These are phyloP conservation scores for Neurospora sp. DNA, from an alignment of 495 filamentous ascomycete genomes.

Conservation along the genomic window DNA sequence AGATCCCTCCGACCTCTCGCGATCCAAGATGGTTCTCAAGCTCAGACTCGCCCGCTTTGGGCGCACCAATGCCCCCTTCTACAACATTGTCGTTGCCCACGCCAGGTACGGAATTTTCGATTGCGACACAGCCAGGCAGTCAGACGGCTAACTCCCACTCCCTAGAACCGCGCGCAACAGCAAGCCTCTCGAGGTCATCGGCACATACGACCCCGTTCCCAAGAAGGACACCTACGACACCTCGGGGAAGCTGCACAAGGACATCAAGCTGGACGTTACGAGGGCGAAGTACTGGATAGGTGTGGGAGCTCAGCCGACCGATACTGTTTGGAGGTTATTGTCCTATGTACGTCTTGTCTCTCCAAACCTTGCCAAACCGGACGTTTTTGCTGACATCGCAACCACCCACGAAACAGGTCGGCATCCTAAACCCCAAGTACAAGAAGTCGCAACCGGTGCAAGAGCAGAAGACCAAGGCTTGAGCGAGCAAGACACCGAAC, in stretches of 20 bases:
- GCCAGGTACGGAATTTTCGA: conserved; percentile 58
- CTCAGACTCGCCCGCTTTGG: conserved; percentile 94
- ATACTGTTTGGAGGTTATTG: conserved; percentile 78
- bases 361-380: not conserved
- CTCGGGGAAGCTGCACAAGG: conserved; percentile 66
- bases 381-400: not conserved
- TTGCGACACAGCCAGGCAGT: not conserved
- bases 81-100: conserved; percentile 94
- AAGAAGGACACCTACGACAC: conserved; percentile 56
- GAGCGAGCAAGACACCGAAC: not conserved
- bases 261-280: conserved; percentile 72
- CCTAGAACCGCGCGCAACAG: conserved; percentile 66
- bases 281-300: conserved; percentile 93
- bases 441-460: not conserved
- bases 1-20: not conserved
- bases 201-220: conserved; percentile 89
- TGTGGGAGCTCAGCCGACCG: conserved; percentile 88
- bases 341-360: conserved; percentile 54
- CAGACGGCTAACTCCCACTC: conserved; percentile 5
- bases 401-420: not conserved
- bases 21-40: conserved; percentile 70
- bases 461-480: not conserved
- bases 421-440: not conserved
- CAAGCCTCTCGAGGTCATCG: conserved; percentile 85
- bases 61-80: conserved; percentile 72